Percentiles rank a stretch among this genome's conserved stretches.
Conservation (phyloP, 2,329 filamentous ascomycete species). For the Calonectria pteridis region DNA sequence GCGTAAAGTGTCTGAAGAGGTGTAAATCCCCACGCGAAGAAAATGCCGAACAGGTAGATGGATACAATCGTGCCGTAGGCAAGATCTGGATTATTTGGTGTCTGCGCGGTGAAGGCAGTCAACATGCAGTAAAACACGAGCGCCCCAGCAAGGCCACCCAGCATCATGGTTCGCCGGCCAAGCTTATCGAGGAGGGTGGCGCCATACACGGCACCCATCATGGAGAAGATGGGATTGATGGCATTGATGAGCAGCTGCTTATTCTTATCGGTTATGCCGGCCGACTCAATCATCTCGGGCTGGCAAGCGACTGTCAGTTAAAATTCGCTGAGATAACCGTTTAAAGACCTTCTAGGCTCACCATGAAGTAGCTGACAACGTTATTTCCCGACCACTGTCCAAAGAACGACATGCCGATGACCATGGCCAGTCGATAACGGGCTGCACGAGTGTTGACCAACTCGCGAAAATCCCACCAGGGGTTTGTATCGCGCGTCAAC, state of each 20-base stretch:
- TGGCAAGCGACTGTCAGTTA: too few relatives aligned
- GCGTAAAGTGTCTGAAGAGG: constrained; percentile 54
- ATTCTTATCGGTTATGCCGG: constrained; percentile 54
- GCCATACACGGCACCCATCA: constrained; percentile 55
- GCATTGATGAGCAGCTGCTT: constrained; percentile 57
- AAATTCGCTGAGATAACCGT: too few relatives aligned
- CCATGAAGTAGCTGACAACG: constrained; percentile 43
- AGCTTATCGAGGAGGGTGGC: constrained; percentile 55
- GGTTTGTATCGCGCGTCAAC: constrained; percentile 64
- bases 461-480: constrained; percentile 67
- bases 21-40: constrained; percentile 64
- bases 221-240: constrained; percentile 58
- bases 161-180: constrained; percentile 55
- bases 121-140: constrained; percentile 45
- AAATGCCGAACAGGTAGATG: constrained; percentile 64
- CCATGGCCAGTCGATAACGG: constrained; percentile 63
- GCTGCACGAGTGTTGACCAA: constrained; percentile 61
- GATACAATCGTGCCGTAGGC: constrained; percentile 56
- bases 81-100: constrained; percentile 47
- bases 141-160: constrained; percentile 50
- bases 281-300: constrained; percentile 56
- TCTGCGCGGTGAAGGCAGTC: constrained; percentile 52
- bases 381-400: constrained; percentile 65
- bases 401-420: constrained; percentile 64
- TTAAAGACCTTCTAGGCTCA: too few relatives aligned